These are phyloP conservation scores for Lentinula guzmanii DNA, from an alignment of 768 basidiomycete genomes.

Conservation along the genomic window DNA sequence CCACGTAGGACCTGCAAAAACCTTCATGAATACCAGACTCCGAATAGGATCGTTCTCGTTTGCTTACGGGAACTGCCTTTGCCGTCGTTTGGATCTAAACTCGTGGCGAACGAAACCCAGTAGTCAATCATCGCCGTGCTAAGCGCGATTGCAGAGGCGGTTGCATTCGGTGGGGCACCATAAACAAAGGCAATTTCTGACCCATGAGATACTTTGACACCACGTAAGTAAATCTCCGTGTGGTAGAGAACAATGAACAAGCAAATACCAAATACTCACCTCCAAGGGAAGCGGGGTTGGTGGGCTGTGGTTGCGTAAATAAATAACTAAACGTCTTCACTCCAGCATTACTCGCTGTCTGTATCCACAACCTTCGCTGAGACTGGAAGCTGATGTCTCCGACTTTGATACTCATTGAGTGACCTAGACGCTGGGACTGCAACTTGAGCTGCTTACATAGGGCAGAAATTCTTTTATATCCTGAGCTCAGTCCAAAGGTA, in stretches of 20 bases:
- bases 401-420: neutral
- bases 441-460: conserved; percentile 7
- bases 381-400: conserved; percentile 23
- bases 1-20: conserved; percentile 6
- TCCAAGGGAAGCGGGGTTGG: conserved; percentile 6
- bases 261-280: conserved; percentile 4
- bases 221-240: neutral
- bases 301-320: conserved; percentile 15
- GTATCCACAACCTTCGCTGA: conserved; percentile 3
- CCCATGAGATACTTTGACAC: conserved; percentile 21
- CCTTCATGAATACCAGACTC: too few species aligned
- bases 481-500: conserved; percentile 20
- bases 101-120: conserved; percentile 25
- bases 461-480: conserved; percentile 21
- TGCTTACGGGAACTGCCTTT: conserved; percentile 16
- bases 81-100: conserved; percentile 24
- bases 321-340: conserved; percentile 5
- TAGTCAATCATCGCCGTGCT: conserved; percentile 23
- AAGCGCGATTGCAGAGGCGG: conserved; percentile 12
- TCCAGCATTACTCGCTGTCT: conserved; percentile 1
- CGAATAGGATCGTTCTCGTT: neutral
- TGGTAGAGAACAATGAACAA: neutral
- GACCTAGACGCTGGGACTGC: neutral
- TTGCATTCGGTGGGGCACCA: conserved; percentile 13
- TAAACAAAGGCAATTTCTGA: conserved; percentile 26